Base-by-base conservation (phyloP, 306 rosid genomes). In the Abrus precatorius region DNA sequence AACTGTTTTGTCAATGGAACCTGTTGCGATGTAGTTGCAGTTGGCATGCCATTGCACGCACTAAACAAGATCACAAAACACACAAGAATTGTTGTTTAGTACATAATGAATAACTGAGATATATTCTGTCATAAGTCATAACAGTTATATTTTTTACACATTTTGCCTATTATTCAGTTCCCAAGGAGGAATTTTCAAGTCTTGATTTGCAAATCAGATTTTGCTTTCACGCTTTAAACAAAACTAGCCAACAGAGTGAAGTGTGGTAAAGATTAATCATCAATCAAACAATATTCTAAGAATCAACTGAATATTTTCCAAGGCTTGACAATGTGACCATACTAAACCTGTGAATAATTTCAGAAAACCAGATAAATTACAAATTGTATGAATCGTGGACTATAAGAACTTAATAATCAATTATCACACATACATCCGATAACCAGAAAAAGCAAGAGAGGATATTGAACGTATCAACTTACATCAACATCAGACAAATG, bases 31-130 rank as follows among this genome's bases (percentile, higher is more conserved):
- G 87, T 96, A 96, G 91, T 96, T 96, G 97, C 99, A 96, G 92
- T 96, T 96, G 87, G 84, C 89, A 83, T 96, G 99, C 99, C 99
- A 96, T 86, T 96, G 99, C 69, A 96, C 97, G 60, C 98, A 92
- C 99, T 90, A 70, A 5, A 75, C 55, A 68, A 70, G 68, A 65
- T 29, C 11, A 80, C 34, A 52, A 41, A 75, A 79, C 49, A 72
- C 48, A 75, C 55, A 45, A 80, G 41, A 65, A 52, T 60, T 30
- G 49, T 68, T 12, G 48, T 38, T 69, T 12, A 45, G 57, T 8
- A 49, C 48, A 54, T 33, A 53, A 53, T 59, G n/a, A 40, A 47
- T 3, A 11, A 36, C n/a, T 0, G 33, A 28, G 28, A 20, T 20
- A 20, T 20, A 52, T 50, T 44, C 57, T 5, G 52, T 3, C 34